Conservation (phyloP, 2,329 filamentous ascomycete genomes). For the Tolypocladium guangdongense region DNA sequence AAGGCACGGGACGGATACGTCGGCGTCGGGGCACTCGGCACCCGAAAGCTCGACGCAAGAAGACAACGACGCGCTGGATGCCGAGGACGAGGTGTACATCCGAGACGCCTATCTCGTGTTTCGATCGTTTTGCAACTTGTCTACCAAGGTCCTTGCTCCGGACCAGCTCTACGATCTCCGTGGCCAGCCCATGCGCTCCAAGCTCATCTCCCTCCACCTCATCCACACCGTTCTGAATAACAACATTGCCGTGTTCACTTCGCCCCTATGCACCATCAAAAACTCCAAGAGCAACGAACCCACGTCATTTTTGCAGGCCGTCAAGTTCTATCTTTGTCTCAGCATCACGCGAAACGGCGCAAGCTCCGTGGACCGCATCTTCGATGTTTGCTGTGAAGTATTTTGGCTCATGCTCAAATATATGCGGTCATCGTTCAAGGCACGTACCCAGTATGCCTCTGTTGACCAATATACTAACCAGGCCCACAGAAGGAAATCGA, state of each 20-base stretch:
- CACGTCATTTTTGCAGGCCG: slow-evolving; percentile 84
- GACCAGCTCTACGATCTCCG: slow-evolving; percentile 90
- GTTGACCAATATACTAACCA: slow-evolving; percentile 12
- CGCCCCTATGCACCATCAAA: slow-evolving; percentile 81
- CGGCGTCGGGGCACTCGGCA: slow-evolving; percentile 42
- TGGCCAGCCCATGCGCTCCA: slow-evolving; percentile 94
- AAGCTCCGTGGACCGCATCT: slow-evolving; percentile 83
- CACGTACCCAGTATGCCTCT: slow-evolving; percentile 20
- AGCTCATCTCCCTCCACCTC: slow-evolving; percentile 87
- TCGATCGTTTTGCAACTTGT: slow-evolving; percentile 93
- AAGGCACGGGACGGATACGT: slow-evolving; percentile 25
- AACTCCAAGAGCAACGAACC: slow-evolving; percentile 82
- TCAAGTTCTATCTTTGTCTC: slow-evolving; percentile 93
- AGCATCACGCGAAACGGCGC: slow-evolving; percentile 92
- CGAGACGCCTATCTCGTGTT: slow-evolving; percentile 96
- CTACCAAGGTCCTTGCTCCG: slow-evolving; percentile 78
- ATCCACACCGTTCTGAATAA: slow-evolving; percentile 95
- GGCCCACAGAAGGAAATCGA: slow-evolving; percentile 75
- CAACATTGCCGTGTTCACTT: slow-evolving; percentile 82
- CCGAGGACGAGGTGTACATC: slow-evolving; percentile 91
- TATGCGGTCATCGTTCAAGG: slow-evolving; percentile 89
- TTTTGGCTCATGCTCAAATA: slow-evolving; percentile 97
- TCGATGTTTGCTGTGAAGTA: slow-evolving; percentile 92
- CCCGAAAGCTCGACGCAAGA: slow-evolving; percentile 45
- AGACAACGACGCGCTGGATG: slow-evolving; percentile 47